Base-by-base conservation (phyloP, 495 filamentous ascomycete species). In the Daldinia vernicosa region DNA sequence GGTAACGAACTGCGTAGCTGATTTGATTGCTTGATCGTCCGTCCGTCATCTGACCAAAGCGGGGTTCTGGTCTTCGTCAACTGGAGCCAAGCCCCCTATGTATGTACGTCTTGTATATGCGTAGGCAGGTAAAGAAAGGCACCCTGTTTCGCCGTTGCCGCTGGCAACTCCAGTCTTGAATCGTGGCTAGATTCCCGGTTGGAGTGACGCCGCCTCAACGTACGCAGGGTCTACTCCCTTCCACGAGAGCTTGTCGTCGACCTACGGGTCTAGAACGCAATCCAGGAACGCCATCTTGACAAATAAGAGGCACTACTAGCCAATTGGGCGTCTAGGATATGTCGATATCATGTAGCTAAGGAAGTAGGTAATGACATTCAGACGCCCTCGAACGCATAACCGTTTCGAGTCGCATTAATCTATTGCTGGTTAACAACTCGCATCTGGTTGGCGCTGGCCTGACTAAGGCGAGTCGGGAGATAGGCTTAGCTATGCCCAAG, bases 21-120 rank as follows among this genome's bases (percentile, higher is more conserved):
- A 67, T 55, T 60, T 40, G 51, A 60, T 59, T 55, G 47, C 30
- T 72, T 55, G 64, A 69, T 69, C 65, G 70, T 39, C 51, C 61
- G 28, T 51, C 60, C 68, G 60, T 75, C 76, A 78, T 73, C 71
- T 79, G 76, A 78, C 72, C 72, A 70, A 60, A 62, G 62, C 56
- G 63, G 70, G 70, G 61, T 72, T 69, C 72, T 66, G 60, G 54
- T 62, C 51, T 51, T 70, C 58, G 63, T 75, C 64, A 76, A 28
- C 62, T 66, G 67, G 72, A 65, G 62, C 67, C 67, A 71, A 68
- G 61, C 64, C 66, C 11, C 43, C 54, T 47, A 47, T 47, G 43
- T 8, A 35, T 35, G 33, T 47, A 22, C 19, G 43, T 47, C 43
- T 47, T 47, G 47, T 64, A 30, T 51, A 3, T 47, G 43, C 43